Conservation (phyloP, 768 basidiomycete species). For the Baorangia bicolor region DNA sequence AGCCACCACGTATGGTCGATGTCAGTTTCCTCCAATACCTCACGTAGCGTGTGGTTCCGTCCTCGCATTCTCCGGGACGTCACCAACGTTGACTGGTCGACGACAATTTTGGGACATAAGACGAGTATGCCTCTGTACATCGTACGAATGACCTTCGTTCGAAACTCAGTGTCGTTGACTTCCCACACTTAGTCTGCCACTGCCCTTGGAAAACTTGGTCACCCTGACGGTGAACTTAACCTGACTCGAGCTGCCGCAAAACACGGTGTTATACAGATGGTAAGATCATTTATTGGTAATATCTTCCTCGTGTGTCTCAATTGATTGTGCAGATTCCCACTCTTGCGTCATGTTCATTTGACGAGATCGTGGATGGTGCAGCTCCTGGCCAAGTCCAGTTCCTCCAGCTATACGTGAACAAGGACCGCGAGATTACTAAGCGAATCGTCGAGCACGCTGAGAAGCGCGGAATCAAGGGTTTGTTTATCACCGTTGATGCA, state of each 20-base stretch:
- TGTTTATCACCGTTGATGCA: constrained; percentile 98
- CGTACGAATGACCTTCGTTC: constrained; percentile 36
- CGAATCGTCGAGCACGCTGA: constrained; percentile 90
- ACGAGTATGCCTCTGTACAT: constrained; percentile 81
- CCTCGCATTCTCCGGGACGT: constrained; percentile 86
- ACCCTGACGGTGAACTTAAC: constrained; percentile 92
- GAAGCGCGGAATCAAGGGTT: constrained; percentile 81
- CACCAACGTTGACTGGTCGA: constrained; percentile 81
- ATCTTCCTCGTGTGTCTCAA: background rate
- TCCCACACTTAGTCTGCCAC: constrained; percentile 59
- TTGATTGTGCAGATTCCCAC: constrained; percentile 75
- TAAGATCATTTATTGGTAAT: constrained; percentile 16
- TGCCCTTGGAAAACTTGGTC: constrained; percentile 90
- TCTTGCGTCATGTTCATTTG: constrained; percentile 92
- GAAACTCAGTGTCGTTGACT: constrained; percentile 1
- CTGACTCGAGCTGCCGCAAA: constrained; percentile 87
- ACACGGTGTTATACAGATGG: constrained; percentile 75
- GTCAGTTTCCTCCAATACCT: background rate
- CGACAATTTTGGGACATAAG: constrained; percentile 74
- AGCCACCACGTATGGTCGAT: background rate
- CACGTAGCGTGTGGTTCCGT: constrained; percentile 81
- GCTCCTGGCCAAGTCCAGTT: constrained; percentile 78
- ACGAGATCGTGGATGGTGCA: constrained; percentile 90
- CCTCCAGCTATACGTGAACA: constrained; percentile 89
- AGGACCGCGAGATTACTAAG: constrained; percentile 81